These are phyloP conservation scores for Ochetophila trinervis DNA, from an alignment of 306 rosid species.

Conservation along the genomic window DNA sequence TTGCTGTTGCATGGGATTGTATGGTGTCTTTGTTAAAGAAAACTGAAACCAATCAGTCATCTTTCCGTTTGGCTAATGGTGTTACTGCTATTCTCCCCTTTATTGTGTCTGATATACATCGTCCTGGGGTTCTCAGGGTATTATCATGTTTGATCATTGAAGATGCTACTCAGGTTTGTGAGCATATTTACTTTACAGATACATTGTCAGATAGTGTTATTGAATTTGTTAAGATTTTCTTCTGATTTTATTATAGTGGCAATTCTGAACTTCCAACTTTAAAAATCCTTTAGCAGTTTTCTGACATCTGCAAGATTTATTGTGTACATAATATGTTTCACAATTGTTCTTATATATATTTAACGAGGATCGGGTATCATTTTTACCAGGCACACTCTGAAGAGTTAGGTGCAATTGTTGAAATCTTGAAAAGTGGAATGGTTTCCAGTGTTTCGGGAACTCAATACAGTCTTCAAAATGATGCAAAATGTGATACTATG, in stretches of 20 bases:
- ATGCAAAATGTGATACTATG: constrained; percentile 93
- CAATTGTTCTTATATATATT: constrained; percentile 21
- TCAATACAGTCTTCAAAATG: constrained; percentile 74
- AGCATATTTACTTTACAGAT: background rate
- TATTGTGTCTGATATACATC: constrained; percentile 78
- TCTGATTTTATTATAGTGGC: background rate
- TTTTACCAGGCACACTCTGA: constrained; percentile 84
- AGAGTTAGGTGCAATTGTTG: constrained; percentile 83
- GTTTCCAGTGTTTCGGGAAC: constrained; percentile 74
- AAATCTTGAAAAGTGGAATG: constrained; percentile 96
- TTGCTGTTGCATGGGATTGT: constrained; percentile 95
- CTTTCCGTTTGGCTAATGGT: constrained; percentile 84
- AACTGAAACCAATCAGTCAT: constrained; percentile 82
- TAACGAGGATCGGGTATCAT: constrained; percentile 23
- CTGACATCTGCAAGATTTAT: constrained; percentile 7
- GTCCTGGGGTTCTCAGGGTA: constrained; percentile 83
- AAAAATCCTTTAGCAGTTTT: background rate
- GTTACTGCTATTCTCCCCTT: constrained; percentile 78
- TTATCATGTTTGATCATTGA: constrained; percentile 87
- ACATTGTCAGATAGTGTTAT: background rate
- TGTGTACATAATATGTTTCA: constrained; percentile 7
- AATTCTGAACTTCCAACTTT: background rate
- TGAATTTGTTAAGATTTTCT: background rate
- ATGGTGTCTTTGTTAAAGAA: constrained; percentile 85
- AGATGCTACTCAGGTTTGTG: constrained; percentile 79